Conservation (phyloP, 495 filamentous ascomycete species). For the Penicillium verhagenii region DNA sequence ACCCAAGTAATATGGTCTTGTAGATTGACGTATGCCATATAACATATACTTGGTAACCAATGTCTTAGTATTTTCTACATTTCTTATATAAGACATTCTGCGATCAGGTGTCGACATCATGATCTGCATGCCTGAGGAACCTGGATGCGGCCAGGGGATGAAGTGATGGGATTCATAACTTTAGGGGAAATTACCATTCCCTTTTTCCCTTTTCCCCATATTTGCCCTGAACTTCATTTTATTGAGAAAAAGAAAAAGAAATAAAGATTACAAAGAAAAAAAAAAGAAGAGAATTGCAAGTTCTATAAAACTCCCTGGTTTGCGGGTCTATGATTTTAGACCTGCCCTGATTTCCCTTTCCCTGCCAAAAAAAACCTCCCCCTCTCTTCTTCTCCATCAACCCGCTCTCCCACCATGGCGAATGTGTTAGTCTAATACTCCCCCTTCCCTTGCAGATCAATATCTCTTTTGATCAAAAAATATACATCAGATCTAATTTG, state of each 20-base stretch:
- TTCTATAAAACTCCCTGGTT: background rate
- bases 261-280: background rate
- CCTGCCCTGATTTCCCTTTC: slow-evolving; percentile 3
- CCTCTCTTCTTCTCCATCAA: background rate
- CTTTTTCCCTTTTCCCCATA: background rate
- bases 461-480: background rate
- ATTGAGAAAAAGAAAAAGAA: no score
- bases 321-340: slow-evolving; percentile 1
- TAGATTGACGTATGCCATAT: no score
- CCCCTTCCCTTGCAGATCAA: background rate
- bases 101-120: slow-evolving; percentile 21
- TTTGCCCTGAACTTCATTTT: background rate
- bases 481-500: background rate
- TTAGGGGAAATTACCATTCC: background rate
- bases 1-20: no score
- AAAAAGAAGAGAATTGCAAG: no score
- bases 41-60: no score
- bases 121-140: slow-evolving; percentile 27
- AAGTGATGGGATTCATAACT: background rate
- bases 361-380: slow-evolving; percentile 1
- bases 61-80: no score
- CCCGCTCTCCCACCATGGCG: slow-evolving; percentile 25
- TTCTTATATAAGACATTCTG: slow-evolving; percentile 14
- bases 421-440: slow-evolving; percentile 25
- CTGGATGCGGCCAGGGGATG: slow-evolving; percentile 28